phyloP scores from a whole-genome alignment of 345 rosid species.

The Eucalyptus urophylla region DNA sequence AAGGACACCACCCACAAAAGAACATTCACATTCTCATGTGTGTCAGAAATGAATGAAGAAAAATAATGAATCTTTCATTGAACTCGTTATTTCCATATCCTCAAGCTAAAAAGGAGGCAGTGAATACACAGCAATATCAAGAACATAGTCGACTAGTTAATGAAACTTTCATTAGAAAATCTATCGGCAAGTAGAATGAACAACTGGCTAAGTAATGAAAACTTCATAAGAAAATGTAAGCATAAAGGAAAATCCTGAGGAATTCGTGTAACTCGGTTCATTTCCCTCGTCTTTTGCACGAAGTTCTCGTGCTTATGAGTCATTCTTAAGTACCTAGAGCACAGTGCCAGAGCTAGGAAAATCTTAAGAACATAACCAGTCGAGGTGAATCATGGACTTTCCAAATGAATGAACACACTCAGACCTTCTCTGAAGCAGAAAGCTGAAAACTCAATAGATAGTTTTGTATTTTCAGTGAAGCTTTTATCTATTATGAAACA shows the following conservation, averaged over 20 bases:
- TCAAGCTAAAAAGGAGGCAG: too few species aligned
- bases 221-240: not conserved
- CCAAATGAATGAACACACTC: not conserved
- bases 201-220: not conserved
- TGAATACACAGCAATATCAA: not conserved
- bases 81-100: too few species aligned
- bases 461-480: not conserved
- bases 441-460: not conserved
- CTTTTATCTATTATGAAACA: not conserved
- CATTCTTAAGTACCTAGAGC: not conserved
- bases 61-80: too few species aligned
- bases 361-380: not conserved
- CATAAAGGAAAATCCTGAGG: not conserved
- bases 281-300: not conserved
- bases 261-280: not conserved
- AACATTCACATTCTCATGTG: too few species aligned
- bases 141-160: not conserved
- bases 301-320: not conserved
- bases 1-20: too few species aligned
- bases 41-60: too few species aligned
- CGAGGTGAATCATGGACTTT: not conserved
- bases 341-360: not conserved
- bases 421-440: not conserved
- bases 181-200: not conserved
- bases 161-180: not conserved